Base-by-base conservation (phyloP, 2,329 filamentous ascomycete genomes). In the Calcarisporium arbuscula region DNA sequence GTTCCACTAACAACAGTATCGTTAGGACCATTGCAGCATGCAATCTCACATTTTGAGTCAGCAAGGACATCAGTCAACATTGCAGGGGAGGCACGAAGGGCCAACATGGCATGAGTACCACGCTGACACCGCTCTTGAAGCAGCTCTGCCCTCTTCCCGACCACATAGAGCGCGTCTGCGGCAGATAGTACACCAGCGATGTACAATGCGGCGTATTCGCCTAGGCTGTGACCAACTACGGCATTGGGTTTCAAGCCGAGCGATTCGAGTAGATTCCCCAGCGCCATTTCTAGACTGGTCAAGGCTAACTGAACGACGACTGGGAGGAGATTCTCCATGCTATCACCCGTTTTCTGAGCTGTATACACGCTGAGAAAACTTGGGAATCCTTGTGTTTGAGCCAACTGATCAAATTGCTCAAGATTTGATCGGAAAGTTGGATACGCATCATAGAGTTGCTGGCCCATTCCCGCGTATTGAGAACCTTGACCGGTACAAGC, bases 21-120 rank as follows among this genome's bases (percentile, higher is more conserved):
- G 32, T 76, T 67, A 0, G 80, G 78, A 0, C 81, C 77, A 47
- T 94, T 94, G 53, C 87, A 72, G 62, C 86, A 92, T 12, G 85
- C 81, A 20, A 75, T 48, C 25, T 72, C 71, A 32, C 12, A 77
- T 67, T 33, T 68, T 66, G 20, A 72, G 65, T 30, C 60, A 18
- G 14, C 2, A n/a, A 15, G 9, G 38, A 17, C 18, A 26, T 6
- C 19, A 14, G 18, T 9, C 49, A 61, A 30, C 56, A 47, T 14
- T 41, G 34, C 25, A 9, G 68, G 60, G 2, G 64, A 58, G 12
- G 61, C 67, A 41, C 66, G 62, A 11, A 70, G 59, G 16, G 68
- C 68, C 34, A 74, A 53, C 69, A 74, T 75, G 21, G 70, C 70
- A 48, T 88, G 83, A 2, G 75, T 83, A 40, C 79, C 74, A 10